Base-by-base conservation (phyloP, 2,329 filamentous ascomycete species). In the Fusarium pseudocircinatum region DNA sequence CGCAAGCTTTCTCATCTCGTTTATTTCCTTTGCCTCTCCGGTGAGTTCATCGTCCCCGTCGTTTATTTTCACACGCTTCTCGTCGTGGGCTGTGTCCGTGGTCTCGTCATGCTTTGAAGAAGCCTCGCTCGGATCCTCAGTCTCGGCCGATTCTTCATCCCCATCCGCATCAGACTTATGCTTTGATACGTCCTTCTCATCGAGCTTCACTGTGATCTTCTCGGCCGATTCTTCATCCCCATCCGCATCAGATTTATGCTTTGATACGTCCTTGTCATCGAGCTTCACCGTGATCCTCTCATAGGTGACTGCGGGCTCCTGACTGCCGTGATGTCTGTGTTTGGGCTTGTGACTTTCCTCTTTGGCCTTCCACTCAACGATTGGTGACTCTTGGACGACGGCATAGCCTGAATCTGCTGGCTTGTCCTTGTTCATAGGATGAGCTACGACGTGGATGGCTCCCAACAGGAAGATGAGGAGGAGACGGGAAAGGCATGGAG, bases 21-120 rank as follows among this genome's bases (percentile, higher is more conserved):
- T 10, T 10, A 37, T 6, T 20, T 20, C 18, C 18, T 37, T 6
- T 20, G 11, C 18, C 18, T 37, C 10, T 18, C 20, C 36, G 18
- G 10, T 20, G 36, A 37, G 36, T 37, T 37, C 11, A 20, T 2
- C 10, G 36, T 6, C 18, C 36, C 10, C 1, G 18, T 37, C 39
- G 14, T 10, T 15, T 24, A 1, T 24, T 16, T 42, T 7, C 40
- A 1, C 0, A 24, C n/a, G 9, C n/a, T 24, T 18, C 6, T 43
- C 4, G 11, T 24, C 18, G 15, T 24, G n/a, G 15, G 15, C 5
- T 24, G n/a, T 24, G 40, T 15, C 40, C 15, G 11, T 11, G 15
- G 11, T 43, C 15, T 18, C 4, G 40, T 24, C 40, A 26, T 49
- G 14, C 22, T 49, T 22, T 32, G 28, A 32, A n/a, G 28, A n/a